These are phyloP conservation scores for Tuber indicum DNA, from an alignment of 495 filamentous ascomycete genomes.

Conservation along the genomic window DNA sequence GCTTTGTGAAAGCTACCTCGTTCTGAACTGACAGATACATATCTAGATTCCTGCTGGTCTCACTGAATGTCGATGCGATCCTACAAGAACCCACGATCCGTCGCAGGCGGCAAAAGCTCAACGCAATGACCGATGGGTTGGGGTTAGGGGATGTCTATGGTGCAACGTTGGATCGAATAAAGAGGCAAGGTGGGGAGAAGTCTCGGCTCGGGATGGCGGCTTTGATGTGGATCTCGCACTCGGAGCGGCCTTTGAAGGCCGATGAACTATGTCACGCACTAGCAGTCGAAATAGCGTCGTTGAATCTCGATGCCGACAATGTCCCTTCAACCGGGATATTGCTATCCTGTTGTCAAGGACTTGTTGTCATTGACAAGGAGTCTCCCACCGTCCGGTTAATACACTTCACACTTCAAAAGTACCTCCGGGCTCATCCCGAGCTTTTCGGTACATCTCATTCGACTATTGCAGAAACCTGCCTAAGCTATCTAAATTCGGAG, in stretches of 20 bases:
- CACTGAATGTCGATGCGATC: not conserved
- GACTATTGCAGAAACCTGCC: not conserved
- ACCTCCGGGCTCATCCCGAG: not conserved
- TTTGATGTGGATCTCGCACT: not conserved
- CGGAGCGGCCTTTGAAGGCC: not conserved
- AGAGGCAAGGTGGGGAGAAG: not conserved
- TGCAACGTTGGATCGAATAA: not conserved
- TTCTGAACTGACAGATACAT: not conserved
- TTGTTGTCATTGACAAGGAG: not conserved
- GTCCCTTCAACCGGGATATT: not conserved
- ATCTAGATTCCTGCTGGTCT: not conserved
- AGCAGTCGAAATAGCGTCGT: not conserved
- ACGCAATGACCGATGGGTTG: not conserved
- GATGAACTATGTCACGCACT: not conserved
- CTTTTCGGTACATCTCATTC: not conserved
- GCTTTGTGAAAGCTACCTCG: not conserved
- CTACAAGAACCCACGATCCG: not conserved
- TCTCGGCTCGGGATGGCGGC: not conserved
- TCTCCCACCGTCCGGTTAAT: not conserved
- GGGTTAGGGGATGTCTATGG: not conserved
- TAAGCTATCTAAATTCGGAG: not conserved
- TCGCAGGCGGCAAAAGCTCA: not conserved
- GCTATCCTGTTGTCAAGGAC: not conserved
- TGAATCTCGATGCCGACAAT: not conserved
- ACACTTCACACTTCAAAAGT: not conserved